These are phyloP conservation scores for Carex scoparia DNA, from an alignment of 176 grass and related monocot species.

Conservation along the genomic window DNA sequence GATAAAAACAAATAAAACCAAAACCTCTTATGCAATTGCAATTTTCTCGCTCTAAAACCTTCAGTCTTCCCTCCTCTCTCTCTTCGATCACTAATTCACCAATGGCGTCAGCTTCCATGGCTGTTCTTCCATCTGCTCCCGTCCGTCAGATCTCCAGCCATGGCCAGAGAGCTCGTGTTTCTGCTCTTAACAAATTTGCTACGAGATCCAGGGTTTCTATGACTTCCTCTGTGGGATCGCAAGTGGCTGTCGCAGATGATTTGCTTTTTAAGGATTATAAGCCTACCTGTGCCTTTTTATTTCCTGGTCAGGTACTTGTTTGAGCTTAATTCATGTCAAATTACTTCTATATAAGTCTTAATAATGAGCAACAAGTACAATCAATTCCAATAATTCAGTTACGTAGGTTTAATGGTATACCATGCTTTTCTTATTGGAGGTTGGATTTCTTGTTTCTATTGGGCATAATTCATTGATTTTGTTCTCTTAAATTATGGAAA, in stretches of 20 bases:
- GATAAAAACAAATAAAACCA: neutral
- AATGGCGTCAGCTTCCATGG: conserved; percentile 54
- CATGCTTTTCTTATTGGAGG: neutral
- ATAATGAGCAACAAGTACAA: neutral
- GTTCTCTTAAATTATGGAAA: neutral
- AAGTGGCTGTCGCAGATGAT: conserved; percentile 38
- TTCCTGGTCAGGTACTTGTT: conserved; percentile 76
- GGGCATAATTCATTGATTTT: neutral
- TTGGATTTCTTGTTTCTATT: neutral
- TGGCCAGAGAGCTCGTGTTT: conserved; percentile 13
- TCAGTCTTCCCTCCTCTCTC: conserved; percentile 18
- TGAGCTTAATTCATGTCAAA: conserved; percentile 13
- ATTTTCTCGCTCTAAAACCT: conserved; percentile 16
- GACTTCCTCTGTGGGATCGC: conserved; percentile 49
- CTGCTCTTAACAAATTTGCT: conserved; percentile 27
- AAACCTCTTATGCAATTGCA: conserved; percentile 6
- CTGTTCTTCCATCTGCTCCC: conserved; percentile 61
- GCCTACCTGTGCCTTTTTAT: conserved; percentile 72
- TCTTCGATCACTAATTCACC: neutral
- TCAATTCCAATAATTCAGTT: neutral
- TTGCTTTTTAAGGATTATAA: conserved; percentile 77
- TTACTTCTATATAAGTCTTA: neutral
- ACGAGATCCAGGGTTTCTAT: conserved; percentile 58
- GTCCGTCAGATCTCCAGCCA: conserved; percentile 26
- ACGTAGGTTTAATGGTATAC: neutral